phyloP scores from a whole-genome alignment of 768 basidiomycete species.

The Hygrocybe punicea region DNA sequence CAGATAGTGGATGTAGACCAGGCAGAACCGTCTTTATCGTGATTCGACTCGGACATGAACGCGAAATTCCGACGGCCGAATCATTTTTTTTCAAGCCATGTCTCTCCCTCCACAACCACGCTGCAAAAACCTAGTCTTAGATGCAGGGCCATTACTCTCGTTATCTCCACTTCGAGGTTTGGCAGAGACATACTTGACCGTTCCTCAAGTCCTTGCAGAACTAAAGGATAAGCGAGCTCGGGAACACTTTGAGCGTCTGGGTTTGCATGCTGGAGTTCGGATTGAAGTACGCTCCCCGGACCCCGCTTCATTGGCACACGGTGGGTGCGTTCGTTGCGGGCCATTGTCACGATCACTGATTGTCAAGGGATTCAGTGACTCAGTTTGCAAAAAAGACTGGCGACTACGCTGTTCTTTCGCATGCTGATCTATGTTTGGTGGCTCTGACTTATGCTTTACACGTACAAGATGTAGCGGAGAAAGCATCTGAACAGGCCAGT shows the following conservation, averaged over 20 bases:
- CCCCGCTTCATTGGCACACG: constrained; percentile 61
- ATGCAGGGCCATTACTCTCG: constrained; percentile 90
- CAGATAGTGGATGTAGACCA: neutral
- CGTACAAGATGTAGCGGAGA: constrained; percentile 38
- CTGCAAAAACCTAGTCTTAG: constrained; percentile 82
- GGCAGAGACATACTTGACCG: constrained; percentile 80
- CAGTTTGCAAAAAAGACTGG: constrained; percentile 93
- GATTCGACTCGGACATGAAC: too few relatives aligned
- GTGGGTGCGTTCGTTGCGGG: constrained; percentile 34
- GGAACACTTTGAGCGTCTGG: constrained; percentile 80
- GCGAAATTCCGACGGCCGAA: neutral
- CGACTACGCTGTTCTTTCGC: constrained; percentile 88
- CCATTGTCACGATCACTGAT: neutral
- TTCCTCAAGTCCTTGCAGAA: constrained; percentile 87
- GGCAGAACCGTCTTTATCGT: too few relatives aligned
- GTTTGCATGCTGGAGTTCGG: constrained; percentile 70
- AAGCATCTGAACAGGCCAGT: constrained; percentile 8
- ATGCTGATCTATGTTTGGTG: constrained; percentile 85
- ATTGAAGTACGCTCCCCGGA: constrained; percentile 70
- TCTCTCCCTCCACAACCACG: constrained; percentile 33
- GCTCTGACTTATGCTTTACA: constrained; percentile 84
- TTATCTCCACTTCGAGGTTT: constrained; percentile 86
- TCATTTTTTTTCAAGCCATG: neutral
- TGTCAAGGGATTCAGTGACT: constrained; percentile 57
- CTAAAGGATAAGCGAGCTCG: constrained; percentile 84